Evolutionary conservation across 208 protist species (phyloP), one percentile per base, ranked within the genome.

Genomic region (Wallacemonas sp.): DNA sequence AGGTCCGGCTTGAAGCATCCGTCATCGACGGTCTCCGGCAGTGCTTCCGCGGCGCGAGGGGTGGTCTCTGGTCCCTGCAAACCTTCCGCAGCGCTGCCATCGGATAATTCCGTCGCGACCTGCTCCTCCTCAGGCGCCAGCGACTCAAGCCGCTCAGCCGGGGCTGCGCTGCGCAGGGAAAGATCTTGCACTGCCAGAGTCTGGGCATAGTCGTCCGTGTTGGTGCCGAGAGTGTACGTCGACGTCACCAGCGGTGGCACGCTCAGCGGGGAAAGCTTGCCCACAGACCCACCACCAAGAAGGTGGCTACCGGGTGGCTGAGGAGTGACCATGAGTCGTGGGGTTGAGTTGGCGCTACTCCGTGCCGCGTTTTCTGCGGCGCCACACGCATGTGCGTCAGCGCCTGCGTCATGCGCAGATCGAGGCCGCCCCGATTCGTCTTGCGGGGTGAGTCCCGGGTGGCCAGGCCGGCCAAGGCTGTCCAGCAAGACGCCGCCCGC

Each of bases 101-200:
- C n/a, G n/a, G n/a, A n/a, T n/a, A n/a, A n/a, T n/a, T n/a, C n/a
- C n/a, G n/a, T n/a, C n/a, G n/a, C n/a, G n/a, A n/a, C n/a, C n/a
- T n/a, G 38, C 24, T 57, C n/a, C 9, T 78, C 73, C 29, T 63
- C 29, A 33, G 34, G 34, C 4, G 24, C 26, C 17, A 37, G 36
- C 15, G 41, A 5, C 3, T 57, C 39, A 32, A 54, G 46, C 36
- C 67, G 22, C 45, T 33, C 55, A 59, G 37, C 37, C 36, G 32
- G 48, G 15, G 52, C 63, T 4, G 48, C 33, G n/a, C 66, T 42
- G 21, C 19, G 44, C 9, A 72, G 65, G 13, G 75, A 72, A 13
- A 81, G 34, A 37, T 81, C 75, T 21, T 81, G 67, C 55, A 73
- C 61, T 2, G 50, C 63, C 2, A 85, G 66, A 3, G 71, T 79